A percentile compares a stretch with the other conserved stretches of the same genome.
phyloP scores from a whole-genome alignment of 163 green algal species.

The Scenedesmus sp. region DNA sequence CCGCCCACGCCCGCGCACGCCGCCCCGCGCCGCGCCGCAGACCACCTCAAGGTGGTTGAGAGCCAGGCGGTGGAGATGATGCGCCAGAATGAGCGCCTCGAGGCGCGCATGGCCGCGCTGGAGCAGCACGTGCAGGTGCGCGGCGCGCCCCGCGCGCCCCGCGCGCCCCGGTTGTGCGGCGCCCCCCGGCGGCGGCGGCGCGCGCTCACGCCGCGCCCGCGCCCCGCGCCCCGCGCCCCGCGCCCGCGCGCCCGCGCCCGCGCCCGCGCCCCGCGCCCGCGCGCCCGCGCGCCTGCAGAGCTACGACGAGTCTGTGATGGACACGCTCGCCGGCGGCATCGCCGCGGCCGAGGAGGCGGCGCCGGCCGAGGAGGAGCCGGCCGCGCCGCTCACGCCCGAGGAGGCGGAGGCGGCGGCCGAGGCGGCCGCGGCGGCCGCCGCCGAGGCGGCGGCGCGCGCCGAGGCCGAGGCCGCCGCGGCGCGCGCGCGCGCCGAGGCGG shows the following conservation, averaged over 20 bases:
- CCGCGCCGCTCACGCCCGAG: not conserved
- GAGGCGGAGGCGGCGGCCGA: slow-evolving; percentile 9
- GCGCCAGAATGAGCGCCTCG: slow-evolving; percentile 18
- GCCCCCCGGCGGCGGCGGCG: too few relatives aligned
- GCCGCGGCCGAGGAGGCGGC: not conserved
- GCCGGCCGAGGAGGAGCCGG: slow-evolving; percentile 1
- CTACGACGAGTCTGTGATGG: not conserved
- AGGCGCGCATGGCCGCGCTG: slow-evolving; percentile 28
- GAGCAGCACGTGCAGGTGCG: slow-evolving; percentile 34
- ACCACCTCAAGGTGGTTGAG: slow-evolving; percentile 29
- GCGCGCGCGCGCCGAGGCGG: not conserved
- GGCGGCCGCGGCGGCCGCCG: not conserved
- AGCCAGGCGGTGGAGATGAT: slow-evolving; percentile 18
- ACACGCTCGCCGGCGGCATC: not conserved
- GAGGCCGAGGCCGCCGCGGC: not conserved
- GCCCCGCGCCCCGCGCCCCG: too few relatives aligned
- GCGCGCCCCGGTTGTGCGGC: too few relatives aligned
- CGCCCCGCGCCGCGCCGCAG: not conserved
- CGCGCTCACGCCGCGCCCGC: too few relatives aligned
- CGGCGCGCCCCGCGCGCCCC: too few relatives aligned
- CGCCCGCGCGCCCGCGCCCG: too few relatives aligned
- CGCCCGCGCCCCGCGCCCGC: too few relatives aligned
- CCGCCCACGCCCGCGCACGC: too few relatives aligned
- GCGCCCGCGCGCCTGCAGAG: not conserved
- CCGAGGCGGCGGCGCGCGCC: not conserved